phyloP scores from a whole-genome alignment of 1,139 yeast species.

The Scheffersomyces illinoinensis region DNA sequence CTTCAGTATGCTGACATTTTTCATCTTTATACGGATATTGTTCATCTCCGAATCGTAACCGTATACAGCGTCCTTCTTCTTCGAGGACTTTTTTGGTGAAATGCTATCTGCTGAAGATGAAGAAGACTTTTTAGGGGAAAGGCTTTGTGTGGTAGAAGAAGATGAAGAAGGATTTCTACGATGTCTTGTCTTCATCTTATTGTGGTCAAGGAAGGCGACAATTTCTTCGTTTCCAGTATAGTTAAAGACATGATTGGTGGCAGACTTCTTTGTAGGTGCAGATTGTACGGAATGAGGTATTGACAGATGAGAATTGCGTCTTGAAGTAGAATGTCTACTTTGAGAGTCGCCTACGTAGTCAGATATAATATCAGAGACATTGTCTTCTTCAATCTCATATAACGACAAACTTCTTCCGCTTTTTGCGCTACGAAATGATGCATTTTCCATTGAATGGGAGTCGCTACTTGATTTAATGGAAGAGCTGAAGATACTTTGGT shows the following conservation, averaged over 20 bases:
- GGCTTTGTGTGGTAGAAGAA: background rate
- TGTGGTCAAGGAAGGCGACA: background rate
- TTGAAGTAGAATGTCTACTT: background rate
- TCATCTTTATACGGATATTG: constrained; percentile 4
- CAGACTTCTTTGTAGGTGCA: background rate
- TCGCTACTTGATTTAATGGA: background rate
- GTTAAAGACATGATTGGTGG: background rate
- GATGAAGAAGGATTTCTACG: background rate
- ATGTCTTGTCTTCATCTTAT: background rate
- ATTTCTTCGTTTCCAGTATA: background rate
- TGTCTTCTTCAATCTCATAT: background rate
- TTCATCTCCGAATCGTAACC: constrained; percentile 6
- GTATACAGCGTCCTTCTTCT: background rate
- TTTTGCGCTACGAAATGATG: background rate
- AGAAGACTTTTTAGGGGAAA: background rate
- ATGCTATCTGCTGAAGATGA: background rate
- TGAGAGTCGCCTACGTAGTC: background rate
- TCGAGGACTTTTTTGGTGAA: background rate
- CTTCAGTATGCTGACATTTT: no score
- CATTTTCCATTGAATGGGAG: background rate
- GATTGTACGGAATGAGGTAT: background rate
- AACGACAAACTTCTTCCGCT: background rate
- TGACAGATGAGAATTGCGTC: background rate
- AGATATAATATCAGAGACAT: background rate
- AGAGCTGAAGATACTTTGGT: background rate